Evolutionary conservation across 2,329 filamentous ascomycete genomes (phyloP).

Genomic region (Aspergillus sp.): DNA sequence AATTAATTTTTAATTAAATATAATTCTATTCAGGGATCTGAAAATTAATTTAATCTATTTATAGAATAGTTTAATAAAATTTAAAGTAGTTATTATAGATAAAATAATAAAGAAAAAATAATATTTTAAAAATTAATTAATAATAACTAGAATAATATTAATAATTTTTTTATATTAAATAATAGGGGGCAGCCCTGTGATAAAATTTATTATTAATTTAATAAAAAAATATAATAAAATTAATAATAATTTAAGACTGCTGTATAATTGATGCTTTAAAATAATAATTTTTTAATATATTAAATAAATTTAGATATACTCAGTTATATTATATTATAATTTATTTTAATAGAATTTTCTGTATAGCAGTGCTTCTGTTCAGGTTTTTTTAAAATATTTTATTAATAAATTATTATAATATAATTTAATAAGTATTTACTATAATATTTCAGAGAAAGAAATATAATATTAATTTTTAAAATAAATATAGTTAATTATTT

Average conservation of each 20-base stretch:
- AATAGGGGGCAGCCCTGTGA: background rate
- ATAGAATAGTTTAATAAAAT: background rate
- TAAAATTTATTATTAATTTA: background rate
- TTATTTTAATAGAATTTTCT: background rate
- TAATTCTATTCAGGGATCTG: background rate
- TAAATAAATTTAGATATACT: background rate
- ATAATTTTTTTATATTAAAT: background rate
- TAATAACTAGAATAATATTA: background rate
- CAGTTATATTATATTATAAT: background rate
- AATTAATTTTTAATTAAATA: background rate
- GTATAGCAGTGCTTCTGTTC: background rate
- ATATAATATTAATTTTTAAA: background rate
- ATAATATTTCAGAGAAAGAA: background rate
- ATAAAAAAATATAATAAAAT: background rate
- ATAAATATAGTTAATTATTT: background rate
- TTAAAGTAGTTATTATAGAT: background rate
- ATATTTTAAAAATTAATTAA: too few relatives aligned
- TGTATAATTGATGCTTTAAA: background rate
- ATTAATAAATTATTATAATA: background rate
- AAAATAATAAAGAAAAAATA: background rate
- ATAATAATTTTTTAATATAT: background rate
- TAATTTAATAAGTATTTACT: background rate
- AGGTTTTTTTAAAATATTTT: background rate
- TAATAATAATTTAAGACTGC: background rate
- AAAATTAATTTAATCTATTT: background rate